Base-by-base conservation (phyloP, 495 filamentous ascomycete species). In the Hypoxylon trugodes region DNA sequence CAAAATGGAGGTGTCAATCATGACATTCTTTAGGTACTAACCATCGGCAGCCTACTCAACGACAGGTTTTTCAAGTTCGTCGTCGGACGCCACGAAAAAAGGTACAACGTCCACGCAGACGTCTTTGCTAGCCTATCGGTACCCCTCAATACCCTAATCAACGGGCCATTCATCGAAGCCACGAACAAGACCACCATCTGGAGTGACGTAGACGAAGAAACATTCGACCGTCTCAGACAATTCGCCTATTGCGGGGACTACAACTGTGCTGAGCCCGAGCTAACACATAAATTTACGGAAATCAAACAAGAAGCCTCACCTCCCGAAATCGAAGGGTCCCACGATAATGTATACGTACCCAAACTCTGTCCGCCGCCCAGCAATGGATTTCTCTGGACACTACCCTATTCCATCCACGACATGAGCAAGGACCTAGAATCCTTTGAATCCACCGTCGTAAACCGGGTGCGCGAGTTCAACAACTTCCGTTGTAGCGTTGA, bases 211-310 rank as follows among this genome's bases (percentile, higher is more conserved):
- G 76, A 80, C 52, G 76, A 77, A 12, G 74, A 77, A 43, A 81
- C 79, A 12, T 81, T 83, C 45, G 73, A 78, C 24, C 76, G 77
- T 2, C 79, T 81, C 48, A 78, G 73, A 61, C 76, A 82, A 52
- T 82, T 80, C 73, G 79, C 79, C 41, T 83, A 83, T 49, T 77
- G 75, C 0, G 79, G 81, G 7, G 74, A 82, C 36, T 83, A 83
- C 41, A 6, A 22, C 3, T 43, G 19, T n/a, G 19, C 18, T n/a
- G 7, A 22, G 19, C 40, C 16, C n/a, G 13, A 43, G 9, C 1
- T 2, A 22, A 2, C 19, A 36, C 10, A 3, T 36, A 3, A 3
- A 2, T 12, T 36, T 12, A n/a, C 3, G 4, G 33, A 12, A 12
- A 36, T 3, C 2, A 12, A 36, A n/a, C 4, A 36, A 2, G 13